A percentile compares a stretch with the other conserved stretches of the same genome.
Evolutionary conservation across 2,329 filamentous ascomycete species (phyloP).

Genomic region (Dissoconium aciculare): DNA sequence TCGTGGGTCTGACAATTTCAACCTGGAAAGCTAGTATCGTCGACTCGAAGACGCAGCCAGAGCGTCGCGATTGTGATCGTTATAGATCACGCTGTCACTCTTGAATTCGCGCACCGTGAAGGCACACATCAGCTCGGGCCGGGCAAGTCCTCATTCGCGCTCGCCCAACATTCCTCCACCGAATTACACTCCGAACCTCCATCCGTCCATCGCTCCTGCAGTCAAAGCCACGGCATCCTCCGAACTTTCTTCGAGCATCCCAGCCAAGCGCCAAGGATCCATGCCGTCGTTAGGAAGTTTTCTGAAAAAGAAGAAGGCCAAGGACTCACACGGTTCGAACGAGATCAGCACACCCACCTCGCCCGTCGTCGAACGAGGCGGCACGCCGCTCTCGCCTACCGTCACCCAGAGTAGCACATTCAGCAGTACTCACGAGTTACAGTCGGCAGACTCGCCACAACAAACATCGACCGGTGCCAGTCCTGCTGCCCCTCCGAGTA

Average conservation of each 20-base stretch:
- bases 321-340: constrained; percentile 52
- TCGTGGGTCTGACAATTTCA: no score
- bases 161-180: no score
- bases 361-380: constrained; percentile 34
- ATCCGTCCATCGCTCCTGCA: no score
- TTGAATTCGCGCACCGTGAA: no score
- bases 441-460: constrained; percentile 18
- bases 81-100: no score
- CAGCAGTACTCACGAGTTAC: constrained; percentile 18
- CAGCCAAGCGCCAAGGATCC: constrained; percentile 18
- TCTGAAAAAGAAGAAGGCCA: constrained; percentile 97
- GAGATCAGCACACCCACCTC: constrained; percentile 53
- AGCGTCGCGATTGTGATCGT: no score
- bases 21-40: no score
- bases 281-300: constrained; percentile 97
- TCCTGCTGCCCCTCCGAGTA: constrained; percentile 11
- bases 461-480: constrained; percentile 9
- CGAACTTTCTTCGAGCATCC: constrained; percentile 11
- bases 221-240: no score
- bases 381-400: constrained; percentile 32
- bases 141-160: no score
- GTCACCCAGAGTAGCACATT: constrained; percentile 26
- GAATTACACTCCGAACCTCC: no score
- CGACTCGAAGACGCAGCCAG: no score
- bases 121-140: no score